Base-by-base conservation (phyloP, 176 grass and related monocot genomes). In the Poa pratensis region DNA sequence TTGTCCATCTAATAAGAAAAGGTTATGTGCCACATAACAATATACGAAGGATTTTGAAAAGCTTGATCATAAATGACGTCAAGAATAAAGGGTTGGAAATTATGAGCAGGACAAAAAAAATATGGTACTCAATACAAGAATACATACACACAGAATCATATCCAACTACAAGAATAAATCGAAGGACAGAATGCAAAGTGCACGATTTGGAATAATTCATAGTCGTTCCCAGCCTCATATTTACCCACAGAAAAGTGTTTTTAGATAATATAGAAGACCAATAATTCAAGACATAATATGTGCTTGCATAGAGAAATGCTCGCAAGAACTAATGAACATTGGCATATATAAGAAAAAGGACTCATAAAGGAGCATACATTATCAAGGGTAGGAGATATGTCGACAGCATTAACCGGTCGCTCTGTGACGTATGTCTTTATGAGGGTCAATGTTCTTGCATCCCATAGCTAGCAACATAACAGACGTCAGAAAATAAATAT, bases 341-440 rank as follows among this genome's bases (percentile, higher is more conserved):
- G 59, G 43, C 62, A 67, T 7, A 17, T 0, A 59, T 54, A 32
- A 57, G 35, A 78, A 61, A 16, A 39, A 73, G 53, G 24, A 75
- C 3, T 19, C n/a, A 10, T 57, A 75, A 19, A 82, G 69, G 42
- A 20, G 50, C 86, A 70, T 92, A 99, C 96, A 74, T 95, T 90
- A 73, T 99, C 84, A 68, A 96, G 91, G 59, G 92, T 87, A 30
- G 96, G 96, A 89, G 94, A 99, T 77, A 99, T 91, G 61, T 94
- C 94, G 20, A 89, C 90, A 79, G 96, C 91, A 88, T 99, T 96
- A 52, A 99, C 96, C 1, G 96, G 96, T n/a, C 84, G 86, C 77
- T 99, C 96, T 0, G 80, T 96, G 68, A 86, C 81, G 69, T 94
- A 94, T 0, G 94, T 96, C 91, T 96, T 96, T 72, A 99, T 88